Base-by-base conservation (phyloP, 768 basidiomycete genomes). In the Pleurotus citrinopileatus region DNA sequence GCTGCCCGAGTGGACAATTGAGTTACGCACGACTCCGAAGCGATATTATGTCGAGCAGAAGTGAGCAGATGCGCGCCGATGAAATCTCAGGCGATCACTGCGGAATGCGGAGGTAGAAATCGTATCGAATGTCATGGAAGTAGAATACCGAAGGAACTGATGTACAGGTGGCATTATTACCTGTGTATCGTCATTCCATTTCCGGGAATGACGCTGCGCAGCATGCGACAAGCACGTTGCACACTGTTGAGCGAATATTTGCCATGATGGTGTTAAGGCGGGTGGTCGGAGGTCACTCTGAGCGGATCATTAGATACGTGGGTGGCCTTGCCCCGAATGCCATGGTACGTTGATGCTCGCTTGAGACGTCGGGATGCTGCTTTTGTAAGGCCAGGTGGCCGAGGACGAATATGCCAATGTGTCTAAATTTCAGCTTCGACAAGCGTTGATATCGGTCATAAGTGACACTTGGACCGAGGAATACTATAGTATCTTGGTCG, bases 101-200 rank as follows among this genome's bases (percentile, higher is more conserved):
- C 45, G 45, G 45, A 37, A 51, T 51, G 48, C 48, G 48, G 48
- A 51, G 48, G 34, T 51, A 51, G 32, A 51, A 51, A 23, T 12
- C 15, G 19, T 32, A 37, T 51, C 22, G 48, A 51, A 51, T 34
- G 48, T 37, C 9, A 34, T 51, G 23, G 48, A 51, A 51, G 22
- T 37, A 51, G 48, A 51, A 51, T 19, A 34, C 48, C 27, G 27
- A 47, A 51, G 13, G 15, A 26, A 13, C 22, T 51, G 34, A 34
- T 20, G 28, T 17, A 37, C 26, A n/a, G 29, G 5, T 19, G 34
- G 22, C 10, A 34, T 38, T 34, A 20, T 19, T 37, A 32, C 15
- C 32, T 37, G 19, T 34, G n/a, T 10, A 37, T 51, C 48, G 48
- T 51, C 48, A 51, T 51, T 34, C 17, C n/a, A 12, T 10, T 51